A percentile compares a stretch with the other conserved stretches of the same genome.
Evolutionary conservation across 148 eudicot genomes (phyloP).

Genomic region (Silene latifolia): DNA sequence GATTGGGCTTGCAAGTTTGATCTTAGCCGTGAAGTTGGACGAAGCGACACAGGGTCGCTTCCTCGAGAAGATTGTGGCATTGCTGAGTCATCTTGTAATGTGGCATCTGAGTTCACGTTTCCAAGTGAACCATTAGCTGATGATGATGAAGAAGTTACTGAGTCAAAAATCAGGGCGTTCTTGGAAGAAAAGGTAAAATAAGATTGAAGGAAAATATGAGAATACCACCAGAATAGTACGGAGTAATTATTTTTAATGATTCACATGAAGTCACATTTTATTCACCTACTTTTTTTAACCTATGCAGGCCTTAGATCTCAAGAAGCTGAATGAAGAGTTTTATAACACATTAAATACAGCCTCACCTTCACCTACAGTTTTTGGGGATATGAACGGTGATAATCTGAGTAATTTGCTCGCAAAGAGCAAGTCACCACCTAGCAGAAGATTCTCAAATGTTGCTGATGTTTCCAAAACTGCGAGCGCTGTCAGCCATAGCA

Average conservation of each 20-base stretch:
- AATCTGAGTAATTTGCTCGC: constrained; percentile 40
- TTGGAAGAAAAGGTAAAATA: constrained; percentile 70
- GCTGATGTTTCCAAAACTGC: constrained; percentile 38
- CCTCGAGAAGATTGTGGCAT: constrained; percentile 29
- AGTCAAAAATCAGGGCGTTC: constrained; percentile 70
- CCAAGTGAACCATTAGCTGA: constrained; percentile 50
- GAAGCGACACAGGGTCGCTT: constrained; percentile 28
- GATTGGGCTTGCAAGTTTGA: constrained; percentile 63
- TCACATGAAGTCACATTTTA: neutral
- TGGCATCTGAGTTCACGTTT: constrained; percentile 42
- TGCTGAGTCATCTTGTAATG: constrained; percentile 36
- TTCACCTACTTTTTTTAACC: neutral
- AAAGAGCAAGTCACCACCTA: constrained; percentile 60
- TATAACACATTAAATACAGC: constrained; percentile 56
- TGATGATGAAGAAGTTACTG: constrained; percentile 86
- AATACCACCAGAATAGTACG: neutral
- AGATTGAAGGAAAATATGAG: neutral
- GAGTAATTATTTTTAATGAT: neutral
- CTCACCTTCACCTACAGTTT: constrained; percentile 40
- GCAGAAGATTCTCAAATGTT: constrained; percentile 53
- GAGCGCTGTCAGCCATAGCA: constrained; percentile 38
- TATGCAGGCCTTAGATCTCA: constrained; percentile 70
- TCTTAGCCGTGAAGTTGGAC: constrained; percentile 39
- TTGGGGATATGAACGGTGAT: constrained; percentile 40
- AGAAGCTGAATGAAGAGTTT: constrained; percentile 70